Base-by-base conservation (phyloP, 495 filamentous ascomycete species). In the Zalerion maritima region DNA sequence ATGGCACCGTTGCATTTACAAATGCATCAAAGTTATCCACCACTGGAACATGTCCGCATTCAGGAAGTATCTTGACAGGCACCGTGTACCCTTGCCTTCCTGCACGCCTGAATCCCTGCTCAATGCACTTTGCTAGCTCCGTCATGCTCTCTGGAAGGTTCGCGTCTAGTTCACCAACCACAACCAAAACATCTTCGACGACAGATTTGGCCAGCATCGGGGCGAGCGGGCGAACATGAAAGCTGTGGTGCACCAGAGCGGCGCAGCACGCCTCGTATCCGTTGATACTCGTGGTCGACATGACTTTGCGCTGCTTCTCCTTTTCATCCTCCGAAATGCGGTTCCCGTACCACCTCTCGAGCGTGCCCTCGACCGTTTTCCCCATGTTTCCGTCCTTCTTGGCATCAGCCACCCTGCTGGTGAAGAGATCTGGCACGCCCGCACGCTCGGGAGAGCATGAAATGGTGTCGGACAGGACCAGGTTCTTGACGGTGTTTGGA, bases 231-330 rank as follows among this genome's bases (percentile, higher is more conserved):
- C 40, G 29, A 3, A 55, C 23, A 22, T 54, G 45, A 21, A 54
- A 56, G 6, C 28, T 46, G 4, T 31, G 6, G 14, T 36, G 42
- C 0, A 26, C 31, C 14, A 56, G 35, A 7, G 52, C 50, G 10
- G 43, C 38, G 17, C 44, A 45, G 23, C 50, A 56, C 2, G 48
- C 41, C 35, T 49, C 45, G 21, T 50, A 49, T 14, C 50, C 50
- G 22, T 48, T 45, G 20, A 52, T 24, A 21, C 31, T 49, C 19
- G 52, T 52, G 15, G 18, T 23, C 5, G 22, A 15, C 50, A 56
- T 56, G 11, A 42, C 10, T 9, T 22, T 14, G 11, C 37, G 40
- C 22, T 52, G 27, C 9, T 48, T 39, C n/a, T 24, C 26, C 5
- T 45, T 27, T 35, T 54, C 50, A 2, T 43, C 40, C 14, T 36